A percentile compares a stretch with the other conserved stretches of the same genome.
Evolutionary conservation across 1,284 basidiomycete species (phyloP).

Genomic region (Trichosporon sp.): DNA sequence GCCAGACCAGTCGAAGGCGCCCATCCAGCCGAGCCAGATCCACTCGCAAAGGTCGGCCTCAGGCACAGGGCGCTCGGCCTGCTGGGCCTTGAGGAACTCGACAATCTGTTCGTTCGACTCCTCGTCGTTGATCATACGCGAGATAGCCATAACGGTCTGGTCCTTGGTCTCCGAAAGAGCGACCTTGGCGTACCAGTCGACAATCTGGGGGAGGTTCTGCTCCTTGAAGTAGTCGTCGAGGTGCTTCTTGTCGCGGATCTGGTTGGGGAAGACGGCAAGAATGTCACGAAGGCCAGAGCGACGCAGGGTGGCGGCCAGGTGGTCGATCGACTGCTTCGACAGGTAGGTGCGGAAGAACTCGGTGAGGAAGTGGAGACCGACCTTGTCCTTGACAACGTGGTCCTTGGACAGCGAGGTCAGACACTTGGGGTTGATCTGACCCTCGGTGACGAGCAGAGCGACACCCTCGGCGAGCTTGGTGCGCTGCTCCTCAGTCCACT

Average conservation of each 20-base stretch:
- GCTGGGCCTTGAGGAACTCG: slow-evolving; percentile 61
- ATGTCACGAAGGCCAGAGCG: slow-evolving; percentile 81
- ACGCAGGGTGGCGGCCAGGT: slow-evolving; percentile 69
- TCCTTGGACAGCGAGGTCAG: slow-evolving; percentile 82
- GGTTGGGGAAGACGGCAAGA: slow-evolving; percentile 75
- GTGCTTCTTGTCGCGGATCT: slow-evolving; percentile 65
- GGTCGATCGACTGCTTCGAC: slow-evolving; percentile 73
- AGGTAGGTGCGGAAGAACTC: slow-evolving; percentile 64
- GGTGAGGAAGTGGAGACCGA: slow-evolving; percentile 70
- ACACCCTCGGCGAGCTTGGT: slow-evolving; percentile 76
- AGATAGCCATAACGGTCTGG: slow-evolving; percentile 59
- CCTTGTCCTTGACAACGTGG: slow-evolving; percentile 87
- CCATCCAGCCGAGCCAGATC: slow-evolving; percentile 86
- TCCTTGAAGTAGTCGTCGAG: slow-evolving; percentile 82
- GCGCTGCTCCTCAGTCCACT: slow-evolving; percentile 67
- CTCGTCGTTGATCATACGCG: slow-evolving; percentile 54
- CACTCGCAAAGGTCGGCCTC: slow-evolving; percentile 78
- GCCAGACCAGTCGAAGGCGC: slow-evolving; percentile 75
- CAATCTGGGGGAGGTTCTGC: slow-evolving; percentile 67
- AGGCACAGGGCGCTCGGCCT: slow-evolving; percentile 55
- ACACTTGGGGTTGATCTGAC: slow-evolving; percentile 68
- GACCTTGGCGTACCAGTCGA: slow-evolving; percentile 87
- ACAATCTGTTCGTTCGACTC: slow-evolving; percentile 60
- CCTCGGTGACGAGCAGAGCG: slow-evolving; percentile 75
- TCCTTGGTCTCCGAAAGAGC: slow-evolving; percentile 70